A percentile compares a stretch with the other conserved stretches of the same genome.
phyloP scores from a whole-genome alignment of 2,329 filamentous ascomycete genomes.

The Hypocreales sp. region DNA sequence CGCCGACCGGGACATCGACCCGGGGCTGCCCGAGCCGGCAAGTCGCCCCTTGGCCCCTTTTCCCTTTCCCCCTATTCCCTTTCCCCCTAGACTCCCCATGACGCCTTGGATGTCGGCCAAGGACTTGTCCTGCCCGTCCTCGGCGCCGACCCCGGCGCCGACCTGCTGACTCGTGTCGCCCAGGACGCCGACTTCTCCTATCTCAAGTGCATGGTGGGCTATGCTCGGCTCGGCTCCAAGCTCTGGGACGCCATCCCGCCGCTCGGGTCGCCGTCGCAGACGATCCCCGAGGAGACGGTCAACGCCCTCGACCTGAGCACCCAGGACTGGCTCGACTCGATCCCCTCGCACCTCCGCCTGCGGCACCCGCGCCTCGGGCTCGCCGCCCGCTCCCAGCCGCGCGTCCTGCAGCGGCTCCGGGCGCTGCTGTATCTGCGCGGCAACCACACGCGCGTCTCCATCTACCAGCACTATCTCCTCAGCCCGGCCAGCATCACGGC shows the following conservation, averaged over 20 bases:
- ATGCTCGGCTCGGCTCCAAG: conserved; percentile 27
- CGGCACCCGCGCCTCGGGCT: conserved; percentile 20
- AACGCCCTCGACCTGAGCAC: conserved; percentile 24
- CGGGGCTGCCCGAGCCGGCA: conserved; percentile 27
- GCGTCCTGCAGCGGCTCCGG: conserved; percentile 22
- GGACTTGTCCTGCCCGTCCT: no score
- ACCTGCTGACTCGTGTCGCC: not conserved
- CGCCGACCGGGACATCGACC: conserved; percentile 32
- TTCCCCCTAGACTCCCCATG: not conserved
- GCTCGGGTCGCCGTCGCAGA: conserved; percentile 16
- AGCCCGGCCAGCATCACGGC: conserved; percentile 18
- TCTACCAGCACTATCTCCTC: conserved; percentile 24
- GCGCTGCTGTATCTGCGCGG: conserved; percentile 25
- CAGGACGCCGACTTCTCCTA: conserved; percentile 21
- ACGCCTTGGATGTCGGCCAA: no score
- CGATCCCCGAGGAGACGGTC: conserved; percentile 21
- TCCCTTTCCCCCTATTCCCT: not conserved
- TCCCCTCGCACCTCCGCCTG: conserved; percentile 22
- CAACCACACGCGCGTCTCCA: conserved; percentile 25
- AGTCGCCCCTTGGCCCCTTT: not conserved
- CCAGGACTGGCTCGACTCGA: conserved; percentile 28
- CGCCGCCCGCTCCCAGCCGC: conserved; percentile 14
- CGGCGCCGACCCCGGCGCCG: no score
- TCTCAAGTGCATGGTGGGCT: conserved; percentile 30
- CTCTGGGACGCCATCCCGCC: conserved; percentile 27